Percentiles rank a stretch among this genome's conserved stretches.
phyloP scores from a whole-genome alignment of 176 grass and related monocot species.

The Canna indica region DNA sequence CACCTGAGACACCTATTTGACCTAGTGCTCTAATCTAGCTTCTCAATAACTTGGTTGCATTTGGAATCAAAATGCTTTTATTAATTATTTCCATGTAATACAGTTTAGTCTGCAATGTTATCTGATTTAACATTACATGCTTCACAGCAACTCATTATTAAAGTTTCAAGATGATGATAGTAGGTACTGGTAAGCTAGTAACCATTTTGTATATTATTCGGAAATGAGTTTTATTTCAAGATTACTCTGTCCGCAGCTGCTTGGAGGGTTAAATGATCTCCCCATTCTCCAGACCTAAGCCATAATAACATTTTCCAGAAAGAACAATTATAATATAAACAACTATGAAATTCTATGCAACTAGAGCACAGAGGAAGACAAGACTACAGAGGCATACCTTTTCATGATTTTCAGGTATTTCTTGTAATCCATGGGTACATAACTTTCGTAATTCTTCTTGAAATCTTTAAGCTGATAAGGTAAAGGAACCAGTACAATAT shows the following conservation, averaged over 20 bases:
- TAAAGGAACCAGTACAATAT: slow-evolving; percentile 22
- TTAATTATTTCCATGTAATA: no score
- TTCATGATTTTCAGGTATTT: slow-evolving; percentile 86
- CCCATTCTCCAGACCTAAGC: slow-evolving; percentile 79
- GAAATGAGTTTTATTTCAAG: slow-evolving; percentile 23
- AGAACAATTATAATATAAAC: slow-evolving; percentile 8
- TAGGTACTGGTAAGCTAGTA: no score
- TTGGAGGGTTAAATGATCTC: slow-evolving; percentile 92
- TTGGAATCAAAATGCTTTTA: no score
- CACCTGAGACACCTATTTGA: no score
- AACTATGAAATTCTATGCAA: not conserved
- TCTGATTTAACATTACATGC: no score
- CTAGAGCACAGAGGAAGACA: slow-evolving; percentile 2
- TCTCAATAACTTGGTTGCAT: no score
- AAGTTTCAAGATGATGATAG: not conserved
- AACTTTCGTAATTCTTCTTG: slow-evolving; percentile 76
- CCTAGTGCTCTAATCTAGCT: no score
- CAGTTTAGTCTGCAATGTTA: no score
- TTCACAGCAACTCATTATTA: no score
- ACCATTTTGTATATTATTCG: no score
- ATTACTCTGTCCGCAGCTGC: slow-evolving; percentile 86
- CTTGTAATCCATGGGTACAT: slow-evolving; percentile 97
- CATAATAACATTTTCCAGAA: slow-evolving; percentile 22
- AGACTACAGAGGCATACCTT: slow-evolving; percentile 49
- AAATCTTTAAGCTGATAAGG: slow-evolving; percentile 78